Evolutionary conservation across 352 stramenopile species (phyloP).

Genomic region (Phytophthora lateralis): DNA sequence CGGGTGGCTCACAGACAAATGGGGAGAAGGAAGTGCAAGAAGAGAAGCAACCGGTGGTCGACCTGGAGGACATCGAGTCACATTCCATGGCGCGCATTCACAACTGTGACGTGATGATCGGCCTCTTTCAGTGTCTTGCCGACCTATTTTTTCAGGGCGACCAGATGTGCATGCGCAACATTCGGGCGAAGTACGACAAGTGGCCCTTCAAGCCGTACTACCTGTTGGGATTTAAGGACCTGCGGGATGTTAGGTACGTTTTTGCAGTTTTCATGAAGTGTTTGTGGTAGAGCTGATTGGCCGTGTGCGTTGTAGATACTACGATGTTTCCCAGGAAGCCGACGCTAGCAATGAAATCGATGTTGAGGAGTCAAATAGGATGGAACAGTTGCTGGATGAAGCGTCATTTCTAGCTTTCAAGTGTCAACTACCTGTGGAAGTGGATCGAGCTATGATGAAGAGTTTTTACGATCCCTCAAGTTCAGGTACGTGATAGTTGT

Average conservation of each 20-base stretch:
- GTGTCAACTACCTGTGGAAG: constrained; percentile 16
- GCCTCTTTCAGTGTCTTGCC: constrained; percentile 41
- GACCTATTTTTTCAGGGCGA: constrained; percentile 44
- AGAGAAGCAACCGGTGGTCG: constrained; percentile 19
- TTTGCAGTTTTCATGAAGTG: not conserved
- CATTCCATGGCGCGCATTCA: constrained; percentile 20
- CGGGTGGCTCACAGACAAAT: constrained; percentile 12
- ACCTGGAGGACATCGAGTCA: constrained; percentile 33
- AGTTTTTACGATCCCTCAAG: constrained; percentile 35
- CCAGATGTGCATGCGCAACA: constrained; percentile 43
- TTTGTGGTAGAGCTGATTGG: not conserved
- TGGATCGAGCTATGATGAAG: constrained; percentile 19
- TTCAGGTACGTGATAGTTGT: constrained; percentile 13
- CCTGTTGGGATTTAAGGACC: constrained; percentile 14
- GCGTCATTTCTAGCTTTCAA: constrained; percentile 35
- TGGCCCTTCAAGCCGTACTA: constrained; percentile 40
- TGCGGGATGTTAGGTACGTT: constrained; percentile 33
- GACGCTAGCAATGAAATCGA: constrained; percentile 11
- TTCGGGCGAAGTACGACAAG: constrained; percentile 39
- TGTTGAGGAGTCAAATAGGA: constrained; percentile 12
- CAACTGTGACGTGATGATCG: constrained; percentile 49
- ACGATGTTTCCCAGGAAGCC: constrained; percentile 16
- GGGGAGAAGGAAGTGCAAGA: constrained; percentile 11
- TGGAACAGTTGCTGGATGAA: constrained; percentile 35
- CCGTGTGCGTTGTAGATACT: constrained; percentile 15